Evolutionary conservation across 2,329 filamentous ascomycete genomes (phyloP).

Genomic region (Aspergillus pseudoviridinutans): DNA sequence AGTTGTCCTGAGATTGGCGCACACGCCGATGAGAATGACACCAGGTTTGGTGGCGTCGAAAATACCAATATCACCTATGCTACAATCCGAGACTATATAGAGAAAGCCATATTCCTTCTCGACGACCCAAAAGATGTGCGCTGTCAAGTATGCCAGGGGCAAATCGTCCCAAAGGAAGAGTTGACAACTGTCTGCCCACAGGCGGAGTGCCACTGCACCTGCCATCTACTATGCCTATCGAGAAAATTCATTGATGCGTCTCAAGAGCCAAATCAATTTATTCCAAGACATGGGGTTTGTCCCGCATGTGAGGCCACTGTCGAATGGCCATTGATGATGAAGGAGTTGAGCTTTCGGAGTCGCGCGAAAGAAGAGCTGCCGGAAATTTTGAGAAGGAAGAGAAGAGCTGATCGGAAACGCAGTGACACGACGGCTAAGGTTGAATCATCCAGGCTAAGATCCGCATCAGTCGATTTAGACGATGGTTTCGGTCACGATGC

Average conservation of each 20-base stretch:
- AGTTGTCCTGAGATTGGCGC: conserved; percentile 13
- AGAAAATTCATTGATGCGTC: conserved; percentile 46
- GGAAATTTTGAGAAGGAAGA: conserved; percentile 58
- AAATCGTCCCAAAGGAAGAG: conserved; percentile 34
- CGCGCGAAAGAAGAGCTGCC: conserved; percentile 68
- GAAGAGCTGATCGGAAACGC: conserved; percentile 31
- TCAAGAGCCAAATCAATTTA: conserved; percentile 40
- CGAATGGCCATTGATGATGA: conserved; percentile 74
- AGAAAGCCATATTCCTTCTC: conserved; percentile 48
- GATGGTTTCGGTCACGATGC: conserved; percentile 13
- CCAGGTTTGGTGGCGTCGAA: conserved; percentile 36
- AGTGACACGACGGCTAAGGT: neutral
- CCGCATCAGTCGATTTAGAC: conserved; percentile 9
- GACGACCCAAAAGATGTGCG: conserved; percentile 29
- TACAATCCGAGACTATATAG: conserved; percentile 46
- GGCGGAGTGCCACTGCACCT: conserved; percentile 44
- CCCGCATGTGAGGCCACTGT: conserved; percentile 62
- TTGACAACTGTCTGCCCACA: conserved; percentile 52
- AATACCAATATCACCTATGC: conserved; percentile 53
- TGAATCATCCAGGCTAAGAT: neutral
- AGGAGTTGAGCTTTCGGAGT: conserved; percentile 70
- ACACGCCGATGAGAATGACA: conserved; percentile 12
- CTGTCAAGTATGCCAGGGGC: conserved; percentile 50
- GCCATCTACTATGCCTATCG: conserved; percentile 57
- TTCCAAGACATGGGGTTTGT: conserved; percentile 68